Conservation (phyloP, 1,284 basidiomycete species). For the Ganoderma resinaceum region DNA sequence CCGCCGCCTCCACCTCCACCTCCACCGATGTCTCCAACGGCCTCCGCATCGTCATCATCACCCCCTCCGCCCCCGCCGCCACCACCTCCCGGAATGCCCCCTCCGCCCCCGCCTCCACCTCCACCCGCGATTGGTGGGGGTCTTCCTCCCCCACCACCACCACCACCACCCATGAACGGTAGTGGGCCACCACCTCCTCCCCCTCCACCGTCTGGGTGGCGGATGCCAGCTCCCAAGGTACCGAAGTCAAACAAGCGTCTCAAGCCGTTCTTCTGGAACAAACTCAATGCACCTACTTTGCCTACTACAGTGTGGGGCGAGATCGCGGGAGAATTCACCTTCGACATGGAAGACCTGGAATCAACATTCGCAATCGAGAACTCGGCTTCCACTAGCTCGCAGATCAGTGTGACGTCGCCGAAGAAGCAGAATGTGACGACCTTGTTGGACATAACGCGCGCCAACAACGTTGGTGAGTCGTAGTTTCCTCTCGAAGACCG, state of each 20-base stretch:
- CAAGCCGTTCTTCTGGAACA: slow-evolving; percentile 93
- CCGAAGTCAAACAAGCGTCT: slow-evolving; percentile 62
- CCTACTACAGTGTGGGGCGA: slow-evolving; percentile 79
- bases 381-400: slow-evolving; percentile 49
- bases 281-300: slow-evolving; percentile 57
- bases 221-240: slow-evolving; percentile 41
- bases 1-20: slow-evolving; percentile 33
- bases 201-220: slow-evolving; percentile 47
- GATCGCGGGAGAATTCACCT: slow-evolving; percentile 46
- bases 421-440: slow-evolving; percentile 73
- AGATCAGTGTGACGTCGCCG: slow-evolving; percentile 46
- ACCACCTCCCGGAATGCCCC: slow-evolving; percentile 27
- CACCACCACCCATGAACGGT: slow-evolving; percentile 37
- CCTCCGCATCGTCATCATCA: slow-evolving; percentile 20
- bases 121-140: slow-evolving; percentile 27
- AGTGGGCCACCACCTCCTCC: slow-evolving; percentile 38
- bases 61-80: slow-evolving; percentile 33
- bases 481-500: neutral
- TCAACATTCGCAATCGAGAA: slow-evolving; percentile 75
- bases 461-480: slow-evolving; percentile 78
- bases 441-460: slow-evolving; percentile 81
- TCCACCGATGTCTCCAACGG: slow-evolving; percentile 24
- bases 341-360: slow-evolving; percentile 78
- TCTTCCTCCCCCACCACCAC: slow-evolving; percentile 40
- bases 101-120: slow-evolving; percentile 33